Evolutionary conservation across 2,329 filamentous ascomycete genomes (phyloP).

Genomic region (Endoconidiophora polonica): DNA sequence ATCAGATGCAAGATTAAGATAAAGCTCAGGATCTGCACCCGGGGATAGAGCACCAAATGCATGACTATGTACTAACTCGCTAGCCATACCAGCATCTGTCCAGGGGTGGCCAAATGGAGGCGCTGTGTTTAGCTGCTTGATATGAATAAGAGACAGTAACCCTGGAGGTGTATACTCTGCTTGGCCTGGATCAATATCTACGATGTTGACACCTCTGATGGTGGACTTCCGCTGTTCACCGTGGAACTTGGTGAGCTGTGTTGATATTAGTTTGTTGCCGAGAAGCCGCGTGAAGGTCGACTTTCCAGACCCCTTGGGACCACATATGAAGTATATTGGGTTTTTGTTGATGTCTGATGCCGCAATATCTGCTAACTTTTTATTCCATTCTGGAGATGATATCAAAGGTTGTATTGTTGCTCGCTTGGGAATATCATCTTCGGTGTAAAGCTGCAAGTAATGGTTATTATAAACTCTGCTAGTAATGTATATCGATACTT

Average conservation of each 20-base stretch:
- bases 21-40: conserved; percentile 49
- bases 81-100: conserved; percentile 13
- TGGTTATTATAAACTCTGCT: conserved; percentile 16
- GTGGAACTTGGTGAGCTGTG: conserved; percentile 18
- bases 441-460: conserved; percentile 31
- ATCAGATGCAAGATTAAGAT: conserved; percentile 45
- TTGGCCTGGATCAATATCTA: conserved; percentile 65
- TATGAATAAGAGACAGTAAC: conserved; percentile 47
- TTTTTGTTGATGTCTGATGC: conserved; percentile 20
- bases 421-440: conserved; percentile 34
- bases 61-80: conserved; percentile 41
- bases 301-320: conserved; percentile 58
- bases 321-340: conserved; percentile 41
- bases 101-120: conserved; percentile 48
- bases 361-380: conserved; percentile 28
- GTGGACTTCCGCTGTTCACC: conserved; percentile 6
- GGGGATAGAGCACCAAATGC: conserved; percentile 48
- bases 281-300: conserved; percentile 56
- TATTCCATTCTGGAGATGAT: conserved; percentile 44
- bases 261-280: conserved; percentile 47
- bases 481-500: conserved; percentile 13
- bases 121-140: conserved; percentile 44
- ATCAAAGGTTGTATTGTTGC: conserved; percentile 35
- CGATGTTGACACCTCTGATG: conserved; percentile 29
- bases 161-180: conserved; percentile 59